phyloP scores from a whole-genome alignment of 2,329 filamentous ascomycete species.

The Alternaria tenuissima region DNA sequence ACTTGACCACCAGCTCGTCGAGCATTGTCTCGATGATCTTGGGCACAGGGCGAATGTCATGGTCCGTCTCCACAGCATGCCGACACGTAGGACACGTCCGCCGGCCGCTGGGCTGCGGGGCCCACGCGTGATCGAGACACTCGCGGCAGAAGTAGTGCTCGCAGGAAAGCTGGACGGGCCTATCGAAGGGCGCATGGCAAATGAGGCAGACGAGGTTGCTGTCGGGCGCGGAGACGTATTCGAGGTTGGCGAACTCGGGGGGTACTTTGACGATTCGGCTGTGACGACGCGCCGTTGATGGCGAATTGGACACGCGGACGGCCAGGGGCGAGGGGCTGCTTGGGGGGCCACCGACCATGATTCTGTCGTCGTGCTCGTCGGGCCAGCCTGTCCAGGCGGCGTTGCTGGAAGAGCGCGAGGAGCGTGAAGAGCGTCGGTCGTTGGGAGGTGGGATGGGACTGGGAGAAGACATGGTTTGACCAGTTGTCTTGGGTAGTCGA shows the following conservation, averaged over 20 bases:
- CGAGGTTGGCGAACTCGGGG: conserved; percentile 65
- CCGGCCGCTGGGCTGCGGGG: conserved; percentile 37
- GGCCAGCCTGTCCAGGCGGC: conserved; percentile 35
- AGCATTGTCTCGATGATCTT: conserved; percentile 68
- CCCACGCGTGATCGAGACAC: conserved; percentile 59
- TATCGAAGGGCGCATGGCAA: conserved; percentile 69
- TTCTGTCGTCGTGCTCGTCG: conserved; percentile 26
- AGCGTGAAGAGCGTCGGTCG: conserved; percentile 47
- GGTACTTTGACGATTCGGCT: conserved; percentile 44
- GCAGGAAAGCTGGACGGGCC: conserved; percentile 66
- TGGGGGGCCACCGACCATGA: conserved; percentile 50
- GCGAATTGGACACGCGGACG: conserved; percentile 50
- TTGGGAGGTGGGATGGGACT: conserved; percentile 48
- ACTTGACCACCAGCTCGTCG: conserved; percentile 67
- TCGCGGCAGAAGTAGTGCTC: conserved; percentile 70
- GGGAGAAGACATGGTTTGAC: conserved; percentile 44
- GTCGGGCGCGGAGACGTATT: conserved; percentile 65
- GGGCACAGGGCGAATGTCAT: conserved; percentile 53
- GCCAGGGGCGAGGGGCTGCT: conserved; percentile 49
- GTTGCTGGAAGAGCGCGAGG: conserved; percentile 46
- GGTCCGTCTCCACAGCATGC: conserved; percentile 50
- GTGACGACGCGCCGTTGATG: conserved; percentile 47
- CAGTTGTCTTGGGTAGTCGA: neutral
- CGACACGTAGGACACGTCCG: conserved; percentile 67
- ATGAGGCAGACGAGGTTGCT: conserved; percentile 70